Evolutionary conservation across 2,329 filamentous ascomycete species (phyloP), one percentile per base, ranked within the genome.

Genomic region (Teratosphaeria viscida): DNA sequence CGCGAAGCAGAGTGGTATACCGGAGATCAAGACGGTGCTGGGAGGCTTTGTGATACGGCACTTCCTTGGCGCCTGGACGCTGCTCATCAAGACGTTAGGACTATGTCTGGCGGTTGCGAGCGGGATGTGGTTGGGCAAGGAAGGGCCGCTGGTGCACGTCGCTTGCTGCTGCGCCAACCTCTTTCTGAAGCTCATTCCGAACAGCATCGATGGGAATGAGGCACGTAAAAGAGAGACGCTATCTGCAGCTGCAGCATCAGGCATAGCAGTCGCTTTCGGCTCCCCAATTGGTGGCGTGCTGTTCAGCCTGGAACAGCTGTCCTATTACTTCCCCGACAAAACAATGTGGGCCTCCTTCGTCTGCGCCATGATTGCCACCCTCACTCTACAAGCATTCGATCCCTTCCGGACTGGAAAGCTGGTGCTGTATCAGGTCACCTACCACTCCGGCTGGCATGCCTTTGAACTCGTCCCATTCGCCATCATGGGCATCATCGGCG

Each of bases 281-380:
- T 90, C 92, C 5, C 92, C 92, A 8, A 95, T 97, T 59, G 94
- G 92, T 11, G 92, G 92, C 54, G 92, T 99, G 2, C 77, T 99
- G 16, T 99, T 97, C 78, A 95, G 90, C 74, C 82, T 97, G n/a
- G 92, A 96, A 83, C 90, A 95, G 81, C 79, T 97, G 2, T 95
- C 91, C 0, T 97, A 96, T 73, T 97, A 96, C 74, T 97, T 97
- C 67, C 92, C 94, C 0, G 92, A 97, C 75, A 97, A 97, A 75
- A 97, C 94, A 10, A 97, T 99, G 94, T 99, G 94, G 94, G 94
- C 96, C 73, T 96, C 91, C 69, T 99, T 99, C 70, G 94, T 99
- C 49, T 97, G 94, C 69, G 94, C 94, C 71, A 97, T 97, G 92
- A 90, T 95, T n/a, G 94, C 92, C 16, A 92, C 94, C 19, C 90